These are phyloP conservation scores for Candolleomyces eurysporus DNA, from an alignment of 768 basidiomycete genomes.

Conservation along the genomic window DNA sequence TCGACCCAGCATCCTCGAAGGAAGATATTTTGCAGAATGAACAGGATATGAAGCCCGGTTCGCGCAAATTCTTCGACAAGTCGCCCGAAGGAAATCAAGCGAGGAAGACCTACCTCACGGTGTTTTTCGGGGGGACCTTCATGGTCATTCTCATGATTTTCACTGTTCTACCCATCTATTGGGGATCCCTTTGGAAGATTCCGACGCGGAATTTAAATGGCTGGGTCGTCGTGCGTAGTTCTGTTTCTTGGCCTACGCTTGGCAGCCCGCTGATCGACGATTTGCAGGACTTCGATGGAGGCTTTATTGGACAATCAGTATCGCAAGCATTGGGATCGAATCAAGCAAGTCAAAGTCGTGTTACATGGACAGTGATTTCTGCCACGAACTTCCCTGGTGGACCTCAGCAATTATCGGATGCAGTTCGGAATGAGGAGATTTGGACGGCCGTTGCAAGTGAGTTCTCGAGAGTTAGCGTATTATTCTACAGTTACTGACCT, in stretches of 20 bases:
- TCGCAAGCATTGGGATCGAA: constrained; percentile 23
- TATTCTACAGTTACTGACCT: not conserved
- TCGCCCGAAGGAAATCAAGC: constrained; percentile 19
- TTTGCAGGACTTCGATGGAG: constrained; percentile 60
- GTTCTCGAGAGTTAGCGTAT: constrained; percentile 7
- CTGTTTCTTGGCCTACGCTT: not conserved
- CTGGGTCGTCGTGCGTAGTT: constrained; percentile 52
- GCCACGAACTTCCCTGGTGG: constrained; percentile 45
- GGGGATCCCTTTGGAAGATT: constrained; percentile 50
- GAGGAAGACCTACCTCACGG: constrained; percentile 46
- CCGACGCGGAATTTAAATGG: constrained; percentile 44
- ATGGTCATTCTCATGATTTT: constrained; percentile 45
- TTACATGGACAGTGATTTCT: constrained; percentile 45
- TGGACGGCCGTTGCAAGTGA: constrained; percentile 49
- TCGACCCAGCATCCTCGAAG: too few relatives aligned
- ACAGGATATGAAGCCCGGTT: not conserved
- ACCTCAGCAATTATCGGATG: constrained; percentile 34
- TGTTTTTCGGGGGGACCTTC: constrained; percentile 33
- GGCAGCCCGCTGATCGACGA: not conserved
- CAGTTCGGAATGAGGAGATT: constrained; percentile 40
- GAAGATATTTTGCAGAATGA: too few relatives aligned
- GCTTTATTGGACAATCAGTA: constrained; percentile 47
- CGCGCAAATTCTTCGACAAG: constrained; percentile 25
- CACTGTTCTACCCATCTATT: constrained; percentile 54
- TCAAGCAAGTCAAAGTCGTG: constrained; percentile 22